Conservation (phyloP, 768 basidiomycete genomes). For the Lactifluus pinguis region DNA sequence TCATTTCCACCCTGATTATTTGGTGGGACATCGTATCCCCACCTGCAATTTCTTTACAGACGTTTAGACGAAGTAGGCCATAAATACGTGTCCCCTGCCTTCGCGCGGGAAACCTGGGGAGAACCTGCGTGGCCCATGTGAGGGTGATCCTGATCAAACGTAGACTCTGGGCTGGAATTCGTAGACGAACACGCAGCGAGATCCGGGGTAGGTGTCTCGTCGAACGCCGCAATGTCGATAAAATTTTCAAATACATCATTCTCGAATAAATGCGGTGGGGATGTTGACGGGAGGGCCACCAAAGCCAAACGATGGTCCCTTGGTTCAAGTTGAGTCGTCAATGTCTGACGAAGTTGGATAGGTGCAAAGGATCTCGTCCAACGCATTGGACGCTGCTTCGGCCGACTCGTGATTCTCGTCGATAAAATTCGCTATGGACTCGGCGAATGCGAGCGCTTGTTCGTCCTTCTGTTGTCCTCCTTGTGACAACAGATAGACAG, state of each 20-base stretch:
- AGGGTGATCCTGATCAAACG: constrained; percentile 45
- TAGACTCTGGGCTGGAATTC: constrained; percentile 70
- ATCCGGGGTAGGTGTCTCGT: constrained; percentile 63
- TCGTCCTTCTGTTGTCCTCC: constrained; percentile 42
- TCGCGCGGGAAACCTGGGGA: constrained; percentile 36
- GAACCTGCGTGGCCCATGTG: constrained; percentile 32
- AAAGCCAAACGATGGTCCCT: constrained; percentile 21
- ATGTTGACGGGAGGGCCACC: constrained; percentile 24
- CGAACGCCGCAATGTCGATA: constrained; percentile 58
- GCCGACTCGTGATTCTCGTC: constrained; percentile 35
- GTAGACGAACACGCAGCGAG: constrained; percentile 61
- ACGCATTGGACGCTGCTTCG: constrained; percentile 43
- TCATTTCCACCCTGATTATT: constrained; percentile 56
- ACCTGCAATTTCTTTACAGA: constrained; percentile 64
- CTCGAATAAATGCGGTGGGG: constrained; percentile 22
- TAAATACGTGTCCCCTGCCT: constrained; percentile 31
- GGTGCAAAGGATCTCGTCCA: constrained; percentile 57
- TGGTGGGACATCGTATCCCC: constrained; percentile 64
- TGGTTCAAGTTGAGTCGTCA: constrained; percentile 30
- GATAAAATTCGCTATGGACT: constrained; percentile 54
- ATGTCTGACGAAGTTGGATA: constrained; percentile 33
- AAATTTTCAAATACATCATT: constrained; percentile 49
- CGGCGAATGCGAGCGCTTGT: constrained; percentile 53
- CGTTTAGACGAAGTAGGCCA: constrained; percentile 46
- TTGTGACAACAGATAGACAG: too few species aligned